Percentiles rank a stretch among this genome's conserved stretches.
Evolutionary conservation across 2,329 filamentous ascomycete genomes (phyloP).

Genomic region (Cryphonectria carpinicola): DNA sequence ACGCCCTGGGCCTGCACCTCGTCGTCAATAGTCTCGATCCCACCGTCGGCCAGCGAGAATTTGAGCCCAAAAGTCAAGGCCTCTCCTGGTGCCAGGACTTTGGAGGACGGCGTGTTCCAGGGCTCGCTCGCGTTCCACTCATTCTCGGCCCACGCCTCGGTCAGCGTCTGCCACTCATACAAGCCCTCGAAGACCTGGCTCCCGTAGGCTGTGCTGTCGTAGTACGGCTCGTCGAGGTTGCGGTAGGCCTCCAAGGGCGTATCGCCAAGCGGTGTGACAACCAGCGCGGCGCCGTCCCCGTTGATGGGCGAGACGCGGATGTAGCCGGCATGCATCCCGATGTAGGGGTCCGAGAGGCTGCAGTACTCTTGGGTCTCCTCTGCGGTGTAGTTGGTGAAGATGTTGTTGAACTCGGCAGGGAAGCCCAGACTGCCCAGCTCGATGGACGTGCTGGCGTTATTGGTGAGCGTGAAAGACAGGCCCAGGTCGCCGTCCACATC

Average conservation of each 20-base stretch:
- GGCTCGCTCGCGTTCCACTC: slow-evolving; percentile 56
- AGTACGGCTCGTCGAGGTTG: slow-evolving; percentile 51
- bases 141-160: slow-evolving; percentile 57
- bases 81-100: slow-evolving; percentile 48
- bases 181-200: slow-evolving; percentile 63
- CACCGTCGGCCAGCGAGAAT: slow-evolving; percentile 50
- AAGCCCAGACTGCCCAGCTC: slow-evolving; percentile 63
- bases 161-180: slow-evolving; percentile 63
- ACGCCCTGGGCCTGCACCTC: slow-evolving; percentile 47
- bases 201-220: slow-evolving; percentile 47
- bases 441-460: slow-evolving; percentile 43
- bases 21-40: slow-evolving; percentile 52
- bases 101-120: slow-evolving; percentile 60
- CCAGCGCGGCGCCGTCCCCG: slow-evolving; percentile 56
- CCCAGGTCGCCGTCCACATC: slow-evolving; percentile 52
- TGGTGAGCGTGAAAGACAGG: slow-evolving; percentile 55
- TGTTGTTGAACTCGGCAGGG: slow-evolving; percentile 65
- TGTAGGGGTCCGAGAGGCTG: slow-evolving; percentile 61
- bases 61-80: slow-evolving; percentile 53
- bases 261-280: slow-evolving; percentile 56
- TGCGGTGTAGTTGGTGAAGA: slow-evolving; percentile 57
- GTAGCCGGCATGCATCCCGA: slow-evolving; percentile 63
- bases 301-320: slow-evolving; percentile 56
- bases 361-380: slow-evolving; percentile 54
- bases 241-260: slow-evolving; percentile 58